phyloP scores from a whole-genome alignment of 2,329 filamentous ascomycete genomes.

The Diaporthe sp. region DNA sequence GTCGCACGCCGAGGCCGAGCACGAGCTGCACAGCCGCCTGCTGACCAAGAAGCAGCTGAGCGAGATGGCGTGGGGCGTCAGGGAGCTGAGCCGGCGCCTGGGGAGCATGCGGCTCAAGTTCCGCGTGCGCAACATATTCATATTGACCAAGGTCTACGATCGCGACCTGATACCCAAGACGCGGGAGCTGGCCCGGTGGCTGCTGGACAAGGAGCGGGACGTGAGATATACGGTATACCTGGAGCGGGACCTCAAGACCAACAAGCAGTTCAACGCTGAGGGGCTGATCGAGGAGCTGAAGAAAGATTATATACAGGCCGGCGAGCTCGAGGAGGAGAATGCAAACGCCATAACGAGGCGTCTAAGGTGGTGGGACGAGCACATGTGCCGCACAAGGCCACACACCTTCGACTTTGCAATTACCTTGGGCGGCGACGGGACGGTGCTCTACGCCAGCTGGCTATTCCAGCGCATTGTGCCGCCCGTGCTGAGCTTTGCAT shows the following conservation, averaged over 20 bases:
- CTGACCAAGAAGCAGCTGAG: conserved; percentile 95
- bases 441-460: conserved; percentile 96
- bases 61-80: conserved; percentile 97
- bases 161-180: conserved; percentile 83
- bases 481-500: conserved; percentile 89
- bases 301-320: conserved; percentile 53
- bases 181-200: conserved; percentile 83
- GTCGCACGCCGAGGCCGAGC: conserved; percentile 45
- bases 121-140: conserved; percentile 84
- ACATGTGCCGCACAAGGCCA: conserved; percentile 82
- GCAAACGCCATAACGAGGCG: conserved; percentile 61
- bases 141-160: conserved; percentile 94
- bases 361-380: conserved; percentile 86
- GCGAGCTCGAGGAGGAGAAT: conserved; percentile 52
- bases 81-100: conserved; percentile 88
- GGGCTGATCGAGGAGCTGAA: conserved; percentile 76
- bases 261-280: conserved; percentile 80
- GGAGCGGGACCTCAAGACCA: conserved; percentile 80
- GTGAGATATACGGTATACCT: conserved; percentile 85
- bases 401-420: conserved; percentile 95
- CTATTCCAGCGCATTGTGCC: conserved; percentile 96
- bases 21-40: conserved; percentile 73
- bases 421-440: conserved; percentile 95
- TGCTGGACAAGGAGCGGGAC: conserved; percentile 78
- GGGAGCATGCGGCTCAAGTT: conserved; percentile 87